Evolutionary conservation across 1,284 basidiomycete genomes (phyloP).

Genomic region (Sporisorium reilianum): DNA sequence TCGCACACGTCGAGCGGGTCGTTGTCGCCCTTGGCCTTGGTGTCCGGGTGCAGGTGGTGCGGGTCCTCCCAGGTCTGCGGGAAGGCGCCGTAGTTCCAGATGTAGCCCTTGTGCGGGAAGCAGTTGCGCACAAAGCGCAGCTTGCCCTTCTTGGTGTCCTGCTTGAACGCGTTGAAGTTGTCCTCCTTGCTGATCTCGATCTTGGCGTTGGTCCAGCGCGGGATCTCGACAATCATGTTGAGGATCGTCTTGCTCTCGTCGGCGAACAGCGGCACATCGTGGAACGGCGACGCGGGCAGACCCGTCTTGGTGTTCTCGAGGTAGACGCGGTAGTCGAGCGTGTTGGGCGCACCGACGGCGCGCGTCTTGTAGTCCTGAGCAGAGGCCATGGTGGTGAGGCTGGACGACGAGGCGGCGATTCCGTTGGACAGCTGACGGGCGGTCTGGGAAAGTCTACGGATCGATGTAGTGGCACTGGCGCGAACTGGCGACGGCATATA

Average conservation of each 20-base stretch:
- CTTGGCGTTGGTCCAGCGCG: slow-evolving; percentile 98
- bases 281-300: slow-evolving; percentile 66
- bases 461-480: slow-evolving; percentile 27
- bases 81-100: slow-evolving; percentile 76
- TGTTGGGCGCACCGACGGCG: slow-evolving; percentile 88
- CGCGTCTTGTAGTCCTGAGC: slow-evolving; percentile 76
- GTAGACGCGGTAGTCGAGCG: slow-evolving; percentile 94
- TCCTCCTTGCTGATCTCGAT: slow-evolving; percentile 99
- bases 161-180: slow-evolving; percentile 98
- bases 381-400: slow-evolving; percentile 42
- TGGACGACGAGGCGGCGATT: slow-evolving; percentile 9
- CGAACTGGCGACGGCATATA: slow-evolving; percentile 45
- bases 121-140: slow-evolving; percentile 98
- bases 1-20: slow-evolving; percentile 99
- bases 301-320: slow-evolving; percentile 75
- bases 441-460: slow-evolving; percentile 60
- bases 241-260: slow-evolving; percentile 75
- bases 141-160: slow-evolving; percentile 95
- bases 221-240: slow-evolving; percentile 78
- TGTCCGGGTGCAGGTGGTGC: slow-evolving; percentile 86
- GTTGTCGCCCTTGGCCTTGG: slow-evolving; percentile 98
- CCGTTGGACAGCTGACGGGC: slow-evolving; percentile 56
- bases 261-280: slow-evolving; percentile 69
- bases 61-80: slow-evolving; percentile 99
- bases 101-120: slow-evolving; percentile 98